Conservation (phyloP, 208 protist species). For the Crithidia thermophila region DNA sequence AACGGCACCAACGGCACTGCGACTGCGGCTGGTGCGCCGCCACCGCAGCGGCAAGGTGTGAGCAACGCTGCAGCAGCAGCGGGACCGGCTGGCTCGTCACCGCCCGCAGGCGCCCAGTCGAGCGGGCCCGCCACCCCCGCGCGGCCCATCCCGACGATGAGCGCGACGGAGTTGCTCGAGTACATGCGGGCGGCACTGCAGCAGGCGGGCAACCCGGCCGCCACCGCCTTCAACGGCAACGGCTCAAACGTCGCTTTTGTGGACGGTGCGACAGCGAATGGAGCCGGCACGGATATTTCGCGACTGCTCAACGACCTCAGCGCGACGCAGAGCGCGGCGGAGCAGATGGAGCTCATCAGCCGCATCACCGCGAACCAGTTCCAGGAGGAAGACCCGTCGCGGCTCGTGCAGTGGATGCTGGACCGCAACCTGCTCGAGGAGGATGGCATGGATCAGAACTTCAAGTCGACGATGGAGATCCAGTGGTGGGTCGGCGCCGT, state of each 20-base stretch:
- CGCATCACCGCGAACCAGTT: slow-evolving; percentile 31
- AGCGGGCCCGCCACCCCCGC: background rate
- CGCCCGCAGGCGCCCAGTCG: too few species aligned
- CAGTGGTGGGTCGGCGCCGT: slow-evolving; percentile 69
- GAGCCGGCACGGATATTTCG: background rate
- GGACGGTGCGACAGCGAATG: background rate
- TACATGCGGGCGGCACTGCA: too few species aligned
- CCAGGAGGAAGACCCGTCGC: slow-evolving; percentile 26
- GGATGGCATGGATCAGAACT: slow-evolving; percentile 30
- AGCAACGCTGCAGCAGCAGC: too few species aligned
- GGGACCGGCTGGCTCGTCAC: too few species aligned
- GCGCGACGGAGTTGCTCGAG: background rate
- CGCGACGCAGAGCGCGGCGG: slow-evolving; percentile 5
- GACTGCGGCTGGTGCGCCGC: background rate
- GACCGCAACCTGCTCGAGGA: slow-evolving; percentile 36
- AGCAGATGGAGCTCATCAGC: slow-evolving; percentile 26
- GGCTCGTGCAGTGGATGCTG: slow-evolving; percentile 41
- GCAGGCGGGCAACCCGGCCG: too few species aligned
- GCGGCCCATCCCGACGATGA: background rate
- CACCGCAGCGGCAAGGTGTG: slow-evolving; percentile 4
- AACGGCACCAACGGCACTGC: background rate
- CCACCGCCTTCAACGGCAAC: too few species aligned
- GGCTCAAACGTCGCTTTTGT: too few species aligned
- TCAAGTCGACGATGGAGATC: slow-evolving; percentile 55
- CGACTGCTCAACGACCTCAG: slow-evolving; percentile 10